Evolutionary conservation across 768 basidiomycete species (phyloP).

Genomic region (Hericium rajendrae): DNA sequence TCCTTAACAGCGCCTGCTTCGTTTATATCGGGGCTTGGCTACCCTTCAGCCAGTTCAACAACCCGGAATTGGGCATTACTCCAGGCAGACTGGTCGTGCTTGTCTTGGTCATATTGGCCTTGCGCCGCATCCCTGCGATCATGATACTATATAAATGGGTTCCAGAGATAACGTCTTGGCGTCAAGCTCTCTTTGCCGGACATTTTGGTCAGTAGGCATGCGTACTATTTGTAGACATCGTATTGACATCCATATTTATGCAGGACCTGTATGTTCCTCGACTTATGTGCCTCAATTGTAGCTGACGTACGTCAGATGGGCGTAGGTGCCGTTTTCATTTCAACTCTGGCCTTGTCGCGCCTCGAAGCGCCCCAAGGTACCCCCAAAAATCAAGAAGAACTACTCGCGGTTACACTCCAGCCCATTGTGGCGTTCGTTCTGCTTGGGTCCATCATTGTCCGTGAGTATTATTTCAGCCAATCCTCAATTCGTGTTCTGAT

Average conservation of each 20-base stretch:
- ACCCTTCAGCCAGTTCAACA: slow-evolving; percentile 51
- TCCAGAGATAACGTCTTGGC: slow-evolving; percentile 78
- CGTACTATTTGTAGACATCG: background rate
- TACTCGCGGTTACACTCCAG: slow-evolving; percentile 60
- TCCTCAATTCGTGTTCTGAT: background rate
- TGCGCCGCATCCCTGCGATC: slow-evolving; percentile 77
- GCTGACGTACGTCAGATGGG: slow-evolving; percentile 54
- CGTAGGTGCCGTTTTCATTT: slow-evolving; percentile 85
- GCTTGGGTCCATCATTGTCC: slow-evolving; percentile 74
- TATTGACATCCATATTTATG: background rate
- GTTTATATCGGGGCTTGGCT: slow-evolving; percentile 86
- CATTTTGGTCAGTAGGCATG: slow-evolving; percentile 57
- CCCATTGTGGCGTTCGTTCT: slow-evolving; percentile 87
- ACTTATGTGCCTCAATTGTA: slow-evolving; percentile 1
- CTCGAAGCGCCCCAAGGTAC: slow-evolving; percentile 50
- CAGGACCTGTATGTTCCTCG: slow-evolving; percentile 37
- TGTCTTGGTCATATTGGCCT: slow-evolving; percentile 52
- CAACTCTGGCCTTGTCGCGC: slow-evolving; percentile 55
- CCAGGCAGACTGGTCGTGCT: slow-evolving; percentile 68
- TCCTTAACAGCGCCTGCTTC: slow-evolving; percentile 74
- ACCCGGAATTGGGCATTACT: slow-evolving; percentile 45
- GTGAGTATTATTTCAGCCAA: slow-evolving; percentile 33
- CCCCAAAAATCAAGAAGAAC: slow-evolving; percentile 58
- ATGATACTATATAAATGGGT: slow-evolving; percentile 72
- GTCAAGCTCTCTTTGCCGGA: slow-evolving; percentile 83